Evolutionary conservation across 176 grass and related monocot species (phyloP), one percentile per base, ranked within the genome.

Genomic region (Pontederia paniculata): DNA sequence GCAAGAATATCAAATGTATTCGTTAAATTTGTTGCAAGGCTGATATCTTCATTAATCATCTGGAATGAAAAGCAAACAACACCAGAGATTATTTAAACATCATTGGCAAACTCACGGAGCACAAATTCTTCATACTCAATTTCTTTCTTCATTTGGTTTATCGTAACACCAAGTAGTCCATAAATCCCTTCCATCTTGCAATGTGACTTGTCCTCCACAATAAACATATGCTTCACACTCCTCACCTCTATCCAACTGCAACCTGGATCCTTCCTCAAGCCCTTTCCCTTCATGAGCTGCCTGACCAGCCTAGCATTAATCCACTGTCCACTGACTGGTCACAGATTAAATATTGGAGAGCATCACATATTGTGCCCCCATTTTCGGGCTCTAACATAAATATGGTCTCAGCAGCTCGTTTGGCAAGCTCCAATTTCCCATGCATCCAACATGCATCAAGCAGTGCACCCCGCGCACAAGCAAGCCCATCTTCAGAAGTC

Each of bases 221-320:
- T 2, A 11, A 91, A 82, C 69, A 70, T 61, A 17, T 85, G 81
- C 59, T 90, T 90, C 42, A 21, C 50, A 63, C 78, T 70, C 55
- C 55, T 76, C 75, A 90, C 71, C 68, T 90, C 81, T 0, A 90
- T 72, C 87, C 87, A 90, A 73, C 87, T 85, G 45, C 64, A 85
- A 67, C 78, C 87, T 63, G 77, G 81, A 42, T 73, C 75, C 82
- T 90, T 85, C 64, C 17, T 67, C 51, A 90, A 51, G n/a, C 81
- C 81, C 55, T 79, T 90, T 52, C 65, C 58, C 54, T 79, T 85
- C 87, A 90, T 90, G 42, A 78, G 68, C 11, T 47, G 23, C 44
- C 81, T 78, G 55, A 90, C 45, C 54, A 63, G 63, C 47, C 78
- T 63, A 14, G 72, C 78, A 54, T 90, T 49, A 20, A 76, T 81